These are phyloP conservation scores for Lobulomyces angularis DNA, from an alignment of 192 early-diverging fungal genomes.

Conservation along the genomic window DNA sequence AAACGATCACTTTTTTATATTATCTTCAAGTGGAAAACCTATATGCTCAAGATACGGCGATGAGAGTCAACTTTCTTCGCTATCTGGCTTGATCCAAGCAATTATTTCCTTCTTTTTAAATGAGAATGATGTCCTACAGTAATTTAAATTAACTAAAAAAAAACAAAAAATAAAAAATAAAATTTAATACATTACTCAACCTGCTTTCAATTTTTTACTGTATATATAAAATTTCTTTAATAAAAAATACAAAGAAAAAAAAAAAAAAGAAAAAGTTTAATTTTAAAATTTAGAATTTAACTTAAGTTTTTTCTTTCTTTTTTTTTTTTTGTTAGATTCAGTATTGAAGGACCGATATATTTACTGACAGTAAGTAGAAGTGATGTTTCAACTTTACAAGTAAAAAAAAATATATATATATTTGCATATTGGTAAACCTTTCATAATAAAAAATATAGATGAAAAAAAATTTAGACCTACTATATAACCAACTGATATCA, in stretches of 20 bases:
- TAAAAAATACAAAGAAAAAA: no score
- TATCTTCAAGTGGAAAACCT: slow-evolving; percentile 88
- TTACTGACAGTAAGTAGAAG: no score
- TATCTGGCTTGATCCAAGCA: slow-evolving; percentile 85
- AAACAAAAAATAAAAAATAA: not conserved
- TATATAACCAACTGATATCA: slow-evolving; percentile 77
- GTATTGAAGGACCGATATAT: no score
- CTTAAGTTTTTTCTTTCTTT: no score
- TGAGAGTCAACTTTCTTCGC: slow-evolving; percentile 70
- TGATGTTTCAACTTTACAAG: no score
- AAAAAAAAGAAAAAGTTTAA: no score
- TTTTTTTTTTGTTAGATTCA: no score
- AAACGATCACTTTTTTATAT: slow-evolving; percentile 89
- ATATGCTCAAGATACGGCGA: slow-evolving; percentile 85
- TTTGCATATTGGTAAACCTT: no score
- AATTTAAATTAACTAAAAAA: slow-evolving; percentile 6
- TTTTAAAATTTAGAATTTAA: no score
- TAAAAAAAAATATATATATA: no score
- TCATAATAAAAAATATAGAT: no score
- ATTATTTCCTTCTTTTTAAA: slow-evolving; percentile 73
- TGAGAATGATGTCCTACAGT: slow-evolving; percentile 65
- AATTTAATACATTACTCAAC: not conserved
- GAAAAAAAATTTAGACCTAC: slow-evolving; percentile 58
- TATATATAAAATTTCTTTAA: no score
- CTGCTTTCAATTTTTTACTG: not conserved